Base-by-base conservation (phyloP, 1,284 basidiomycete species). In the Pterulicium gracile region DNA sequence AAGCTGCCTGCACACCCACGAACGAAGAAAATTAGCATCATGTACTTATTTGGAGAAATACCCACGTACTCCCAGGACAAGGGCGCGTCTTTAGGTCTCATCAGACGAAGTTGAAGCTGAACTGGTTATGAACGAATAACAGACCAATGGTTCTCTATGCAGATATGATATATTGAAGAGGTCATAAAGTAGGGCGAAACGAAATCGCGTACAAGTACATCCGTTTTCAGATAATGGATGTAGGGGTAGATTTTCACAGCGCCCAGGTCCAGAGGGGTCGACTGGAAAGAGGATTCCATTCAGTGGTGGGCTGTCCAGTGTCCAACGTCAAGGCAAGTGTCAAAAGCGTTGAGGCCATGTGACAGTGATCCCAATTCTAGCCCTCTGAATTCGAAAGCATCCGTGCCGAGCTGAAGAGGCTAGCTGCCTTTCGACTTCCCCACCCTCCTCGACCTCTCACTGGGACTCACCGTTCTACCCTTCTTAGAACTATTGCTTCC, bases 21-120 rank as follows among this genome's bases (percentile, higher is more conserved):
- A 10, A 34, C n/a, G 27, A 10, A 32, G n/a, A n/a, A 32, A n/a
- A 32, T 32, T 7, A 32, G 27, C 10, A n/a, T 32, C 27, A 32
- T 32, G 27, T n/a, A n/a, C n/a, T n/a, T n/a, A n/a, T n/a, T n/a
- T 32, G 27, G 27, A 32, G 7, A n/a, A 32, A 10, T 32, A n/a
- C 10, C n/a, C 27, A 77, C 81, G 63, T 54, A 81, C 75, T 90
- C 88, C 89, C 88, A 92, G 47, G 75, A 81, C 44, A 93, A 61
- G 3, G 85, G 75, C 42, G 79, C 78, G 57, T 93, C 90, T 83
- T 63, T 44, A 52, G 43, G 45, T 22, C 49, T 36, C 35, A 40
- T 45, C 44, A 50, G 49, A n/a, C 57, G 45, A 59, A 48, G 44
- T 46, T 50, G 50, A 48, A 42, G n/a, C n/a, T n/a, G n/a, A n/a